Evolutionary conservation across 1,284 basidiomycete species (phyloP).

Genomic region (Leccinum griseonigrum): DNA sequence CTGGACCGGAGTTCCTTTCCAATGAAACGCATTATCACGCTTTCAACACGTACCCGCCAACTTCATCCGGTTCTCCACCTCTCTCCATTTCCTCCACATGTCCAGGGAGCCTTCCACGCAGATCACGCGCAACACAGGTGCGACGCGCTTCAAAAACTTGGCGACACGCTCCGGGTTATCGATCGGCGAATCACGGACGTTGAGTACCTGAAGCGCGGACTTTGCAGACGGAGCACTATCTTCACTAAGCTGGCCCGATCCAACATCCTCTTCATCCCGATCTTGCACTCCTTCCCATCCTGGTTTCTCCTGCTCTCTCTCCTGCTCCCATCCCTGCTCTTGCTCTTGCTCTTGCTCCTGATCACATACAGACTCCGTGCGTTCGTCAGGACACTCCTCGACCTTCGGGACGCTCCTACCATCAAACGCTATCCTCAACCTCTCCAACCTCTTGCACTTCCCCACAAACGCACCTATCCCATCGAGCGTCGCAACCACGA

Average conservation of each 20-base stretch:
- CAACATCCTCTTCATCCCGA: not conserved
- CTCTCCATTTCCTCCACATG: conserved; percentile 30
- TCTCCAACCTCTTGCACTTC: conserved; percentile 20
- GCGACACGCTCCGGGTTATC: conserved; percentile 26
- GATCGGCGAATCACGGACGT: conserved; percentile 31
- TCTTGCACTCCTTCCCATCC: not conserved
- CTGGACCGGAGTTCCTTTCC: not conserved
- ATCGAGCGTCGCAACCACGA: conserved; percentile 20
- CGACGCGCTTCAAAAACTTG: conserved; percentile 24
- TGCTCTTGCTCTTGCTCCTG: not conserved
- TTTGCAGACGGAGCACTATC: not conserved
- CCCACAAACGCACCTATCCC: conserved; percentile 22
- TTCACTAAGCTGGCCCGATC: not conserved
- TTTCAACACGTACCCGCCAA: conserved; percentile 4
- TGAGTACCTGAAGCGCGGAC: conserved; percentile 22
- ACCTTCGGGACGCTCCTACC: conserved; percentile 9
- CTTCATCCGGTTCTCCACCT: conserved; percentile 29
- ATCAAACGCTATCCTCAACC: conserved; percentile 26
- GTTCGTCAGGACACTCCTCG: not conserved
- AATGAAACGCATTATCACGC: not conserved
- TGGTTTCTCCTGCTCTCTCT: not conserved
- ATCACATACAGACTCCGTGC: not conserved
- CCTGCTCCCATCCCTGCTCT: not conserved
- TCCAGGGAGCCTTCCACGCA: conserved; percentile 29
- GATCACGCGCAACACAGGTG: conserved; percentile 26